These are phyloP conservation scores for Paramecium biaurelia DNA, from an alignment of 73 alveolate genomes.

Conservation along the genomic window DNA sequence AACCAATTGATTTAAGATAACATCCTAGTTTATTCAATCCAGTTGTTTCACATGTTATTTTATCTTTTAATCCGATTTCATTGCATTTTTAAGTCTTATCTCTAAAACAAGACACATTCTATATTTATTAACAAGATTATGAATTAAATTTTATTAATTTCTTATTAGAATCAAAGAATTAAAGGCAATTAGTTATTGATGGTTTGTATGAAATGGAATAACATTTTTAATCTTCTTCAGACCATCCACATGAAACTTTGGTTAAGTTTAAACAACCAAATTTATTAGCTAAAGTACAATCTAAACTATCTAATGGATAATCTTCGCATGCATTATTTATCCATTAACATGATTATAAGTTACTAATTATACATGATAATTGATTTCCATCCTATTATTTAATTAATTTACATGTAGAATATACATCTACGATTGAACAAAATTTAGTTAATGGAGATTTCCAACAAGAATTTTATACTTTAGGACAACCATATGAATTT, in stretches of 20 bases:
- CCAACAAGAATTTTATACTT: background rate
- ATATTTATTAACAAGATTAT: background rate
- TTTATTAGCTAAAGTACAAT: background rate
- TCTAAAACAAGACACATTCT: background rate
- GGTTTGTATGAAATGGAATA: background rate
- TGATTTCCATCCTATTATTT: background rate
- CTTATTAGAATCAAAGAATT: background rate
- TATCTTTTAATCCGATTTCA: background rate
- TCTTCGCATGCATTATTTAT: background rate
- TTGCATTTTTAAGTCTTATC: background rate
- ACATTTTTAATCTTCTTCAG: background rate
- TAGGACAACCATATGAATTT: background rate
- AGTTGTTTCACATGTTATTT: background rate
- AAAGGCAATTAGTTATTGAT: background rate
- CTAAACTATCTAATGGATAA: background rate
- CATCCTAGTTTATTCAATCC: constrained; percentile 40
- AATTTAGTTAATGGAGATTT: background rate
- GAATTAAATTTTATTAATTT: background rate
- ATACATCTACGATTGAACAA: background rate
- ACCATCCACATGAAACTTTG: background rate
- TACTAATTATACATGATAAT: background rate
- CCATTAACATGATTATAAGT: background rate
- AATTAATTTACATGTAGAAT: background rate
- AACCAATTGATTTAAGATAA: background rate
- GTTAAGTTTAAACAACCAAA: background rate